Conservation (phyloP, 371 early-diverging fungal species). For the Massospora cicadina region DNA sequence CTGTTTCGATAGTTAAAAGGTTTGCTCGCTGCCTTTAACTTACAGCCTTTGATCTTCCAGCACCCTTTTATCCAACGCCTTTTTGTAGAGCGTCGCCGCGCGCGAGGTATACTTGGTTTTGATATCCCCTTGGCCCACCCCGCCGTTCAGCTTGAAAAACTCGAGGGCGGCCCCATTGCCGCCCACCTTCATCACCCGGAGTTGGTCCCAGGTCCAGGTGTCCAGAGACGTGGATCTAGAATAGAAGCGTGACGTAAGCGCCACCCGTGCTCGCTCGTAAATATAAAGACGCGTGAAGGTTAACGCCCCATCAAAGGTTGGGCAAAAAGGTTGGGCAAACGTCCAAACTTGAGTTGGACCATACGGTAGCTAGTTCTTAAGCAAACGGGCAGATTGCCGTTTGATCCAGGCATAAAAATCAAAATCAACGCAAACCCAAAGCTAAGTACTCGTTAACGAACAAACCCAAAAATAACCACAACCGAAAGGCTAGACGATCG, state of each 20-base stretch:
- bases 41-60: conserved; percentile 43
- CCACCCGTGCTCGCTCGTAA: neutral
- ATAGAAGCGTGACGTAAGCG: too few species aligned
- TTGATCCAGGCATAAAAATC: too few species aligned
- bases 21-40: neutral
- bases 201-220: conserved; percentile 86
- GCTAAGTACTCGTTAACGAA: neutral
- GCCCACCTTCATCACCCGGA: conserved; percentile 81
- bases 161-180: conserved; percentile 1
- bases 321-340: neutral
- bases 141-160: conserved; percentile 7
- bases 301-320: neutral
- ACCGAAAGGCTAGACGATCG: neutral
- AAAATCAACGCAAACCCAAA: neutral
- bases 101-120: conserved; percentile 91
- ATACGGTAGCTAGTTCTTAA: neutral
- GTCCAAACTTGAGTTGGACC: too few species aligned
- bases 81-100: conserved; percentile 91
- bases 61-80: conserved; percentile 97
- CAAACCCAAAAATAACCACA: neutral
- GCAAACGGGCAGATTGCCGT: too few species aligned
- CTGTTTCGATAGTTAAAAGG: neutral
- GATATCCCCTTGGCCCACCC: conserved; percentile 30
- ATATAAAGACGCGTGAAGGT: neutral
- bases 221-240: conserved; percentile 65